Evolutionary conservation across 768 basidiomycete genomes (phyloP).

Genomic region (Lentinula sp.): DNA sequence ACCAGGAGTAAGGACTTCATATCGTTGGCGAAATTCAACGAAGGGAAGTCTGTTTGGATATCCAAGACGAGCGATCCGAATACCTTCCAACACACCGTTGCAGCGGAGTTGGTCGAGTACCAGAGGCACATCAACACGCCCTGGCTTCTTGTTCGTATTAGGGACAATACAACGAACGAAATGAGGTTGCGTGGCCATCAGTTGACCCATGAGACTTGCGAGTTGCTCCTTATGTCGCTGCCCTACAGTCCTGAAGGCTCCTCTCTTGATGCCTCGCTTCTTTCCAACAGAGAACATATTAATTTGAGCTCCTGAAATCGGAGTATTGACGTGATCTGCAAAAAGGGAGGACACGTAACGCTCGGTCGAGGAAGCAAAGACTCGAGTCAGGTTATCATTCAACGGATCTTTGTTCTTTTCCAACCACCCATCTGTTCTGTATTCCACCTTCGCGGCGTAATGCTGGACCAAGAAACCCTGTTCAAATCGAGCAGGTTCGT

Average conservation of each 20-base stretch:
- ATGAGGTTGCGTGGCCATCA: constrained; percentile 93
- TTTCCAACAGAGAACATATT: constrained; percentile 43
- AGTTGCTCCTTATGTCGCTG: constrained; percentile 97
- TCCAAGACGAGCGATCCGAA: constrained; percentile 93
- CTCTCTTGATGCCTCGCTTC: constrained; percentile 83
- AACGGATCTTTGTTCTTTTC: constrained; percentile 99
- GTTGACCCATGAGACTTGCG: constrained; percentile 82
- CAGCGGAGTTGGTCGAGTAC: constrained; percentile 95
- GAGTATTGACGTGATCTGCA: constrained; percentile 63
- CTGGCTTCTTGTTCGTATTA: constrained; percentile 86
- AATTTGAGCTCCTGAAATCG: constrained; percentile 19
- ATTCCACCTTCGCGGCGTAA: constrained; percentile 96
- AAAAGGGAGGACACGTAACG: constrained; percentile 81
- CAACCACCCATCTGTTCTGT: constrained; percentile 92
- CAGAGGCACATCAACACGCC: constrained; percentile 86
- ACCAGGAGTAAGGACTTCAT: constrained; percentile 92
- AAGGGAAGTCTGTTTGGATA: constrained; percentile 97
- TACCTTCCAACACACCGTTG: constrained; percentile 98
- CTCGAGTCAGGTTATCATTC: constrained; percentile 90
- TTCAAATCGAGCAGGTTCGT: constrained; percentile 80
- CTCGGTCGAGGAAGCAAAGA: constrained; percentile 79
- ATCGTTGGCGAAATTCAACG: constrained; percentile 94
- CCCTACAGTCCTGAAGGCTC: constrained; percentile 92
- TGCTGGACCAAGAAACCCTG: constrained; percentile 95
- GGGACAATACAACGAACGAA: constrained; percentile 99